These are phyloP conservation scores for Apiospora marii DNA, from an alignment of 2,329 filamentous ascomycete species.

Conservation along the genomic window DNA sequence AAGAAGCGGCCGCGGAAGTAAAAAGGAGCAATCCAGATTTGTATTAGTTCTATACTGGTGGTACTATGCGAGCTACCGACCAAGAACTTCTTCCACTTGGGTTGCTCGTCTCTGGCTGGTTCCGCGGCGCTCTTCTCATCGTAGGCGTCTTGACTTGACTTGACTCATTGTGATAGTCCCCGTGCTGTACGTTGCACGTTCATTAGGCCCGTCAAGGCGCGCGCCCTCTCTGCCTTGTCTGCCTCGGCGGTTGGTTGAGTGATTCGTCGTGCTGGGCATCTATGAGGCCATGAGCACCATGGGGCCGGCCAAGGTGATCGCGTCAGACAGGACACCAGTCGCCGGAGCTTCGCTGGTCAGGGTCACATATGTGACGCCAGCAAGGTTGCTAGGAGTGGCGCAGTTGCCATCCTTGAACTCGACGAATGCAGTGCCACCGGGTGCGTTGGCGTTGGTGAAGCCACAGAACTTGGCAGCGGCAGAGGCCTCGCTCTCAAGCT, in stretches of 20 bases:
- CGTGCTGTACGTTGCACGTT: background rate
- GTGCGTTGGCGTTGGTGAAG: constrained; percentile 68
- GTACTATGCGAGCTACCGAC: constrained; percentile 26
- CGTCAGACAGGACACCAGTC: constrained; percentile 63
- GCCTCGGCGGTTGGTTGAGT: background rate
- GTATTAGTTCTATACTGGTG: constrained; percentile 25
- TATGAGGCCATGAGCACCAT: constrained; percentile 64
- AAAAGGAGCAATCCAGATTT: constrained; percentile 16
- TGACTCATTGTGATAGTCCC: constrained; percentile 10
- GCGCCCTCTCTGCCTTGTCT: background rate
- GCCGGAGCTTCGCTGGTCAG: constrained; percentile 63
- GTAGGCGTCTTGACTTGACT: constrained; percentile 5
- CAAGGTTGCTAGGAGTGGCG: constrained; percentile 66
- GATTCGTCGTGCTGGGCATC: constrained; percentile 28
- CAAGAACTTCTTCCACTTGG: constrained; percentile 23
- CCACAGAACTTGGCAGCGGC: constrained; percentile 66
- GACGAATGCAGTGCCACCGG: constrained; percentile 68
- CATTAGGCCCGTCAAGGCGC: constrained; percentile 3
- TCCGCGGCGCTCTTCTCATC: constrained; percentile 23
- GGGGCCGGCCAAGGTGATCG: constrained; percentile 71
- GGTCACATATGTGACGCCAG: constrained; percentile 72
- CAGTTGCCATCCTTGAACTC: constrained; percentile 64
- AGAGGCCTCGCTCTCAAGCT: constrained; percentile 59
- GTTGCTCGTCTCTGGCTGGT: constrained; percentile 1
- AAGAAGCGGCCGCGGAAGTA: constrained; percentile 10